Evolutionary conservation across 2,329 filamentous ascomycete genomes (phyloP).

Genomic region (Phyllosticta ampelicida): DNA sequence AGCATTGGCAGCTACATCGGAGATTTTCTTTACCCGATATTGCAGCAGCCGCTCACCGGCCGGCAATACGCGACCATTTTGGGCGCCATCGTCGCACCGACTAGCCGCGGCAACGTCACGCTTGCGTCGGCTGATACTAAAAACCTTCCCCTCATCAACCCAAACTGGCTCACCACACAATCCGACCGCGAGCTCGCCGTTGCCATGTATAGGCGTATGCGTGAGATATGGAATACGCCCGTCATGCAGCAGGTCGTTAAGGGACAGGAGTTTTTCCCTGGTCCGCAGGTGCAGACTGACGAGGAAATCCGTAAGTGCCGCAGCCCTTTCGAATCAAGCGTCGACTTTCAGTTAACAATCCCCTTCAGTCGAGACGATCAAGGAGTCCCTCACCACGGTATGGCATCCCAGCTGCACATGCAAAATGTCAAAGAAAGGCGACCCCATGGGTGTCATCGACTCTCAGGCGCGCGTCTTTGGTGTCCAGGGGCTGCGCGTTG

Average conservation of each 20-base stretch:
- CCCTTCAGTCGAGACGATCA: slow-evolving; percentile 1
- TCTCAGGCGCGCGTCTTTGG: slow-evolving; percentile 22
- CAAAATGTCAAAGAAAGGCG: slow-evolving; percentile 18
- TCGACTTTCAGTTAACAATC: not conserved
- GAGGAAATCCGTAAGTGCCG: slow-evolving; percentile 16
- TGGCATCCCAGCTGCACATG: slow-evolving; percentile 15
- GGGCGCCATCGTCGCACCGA: slow-evolving; percentile 21
- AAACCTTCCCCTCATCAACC: slow-evolving; percentile 23
- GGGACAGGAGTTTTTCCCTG: slow-evolving; percentile 21
- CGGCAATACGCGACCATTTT: slow-evolving; percentile 25
- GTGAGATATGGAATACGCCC: slow-evolving; percentile 17
- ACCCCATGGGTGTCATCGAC: slow-evolving; percentile 26
- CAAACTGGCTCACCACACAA: slow-evolving; percentile 25
- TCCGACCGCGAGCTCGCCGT: slow-evolving; percentile 24
- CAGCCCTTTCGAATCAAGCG: not conserved
- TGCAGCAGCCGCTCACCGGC: slow-evolving; percentile 17
- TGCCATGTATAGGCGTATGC: slow-evolving; percentile 21
- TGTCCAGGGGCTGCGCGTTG: slow-evolving; percentile 17
- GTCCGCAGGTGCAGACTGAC: slow-evolving; percentile 15
- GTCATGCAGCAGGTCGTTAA: slow-evolving; percentile 17
- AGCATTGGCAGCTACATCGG: slow-evolving; percentile 15
- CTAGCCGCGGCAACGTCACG: slow-evolving; percentile 26
- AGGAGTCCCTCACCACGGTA: slow-evolving; percentile 9
- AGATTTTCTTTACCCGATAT: slow-evolving; percentile 14
- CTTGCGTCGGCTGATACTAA: slow-evolving; percentile 19